phyloP scores from a whole-genome alignment of 2,329 filamentous ascomycete genomes.

The Colletotrichum costaricense region DNA sequence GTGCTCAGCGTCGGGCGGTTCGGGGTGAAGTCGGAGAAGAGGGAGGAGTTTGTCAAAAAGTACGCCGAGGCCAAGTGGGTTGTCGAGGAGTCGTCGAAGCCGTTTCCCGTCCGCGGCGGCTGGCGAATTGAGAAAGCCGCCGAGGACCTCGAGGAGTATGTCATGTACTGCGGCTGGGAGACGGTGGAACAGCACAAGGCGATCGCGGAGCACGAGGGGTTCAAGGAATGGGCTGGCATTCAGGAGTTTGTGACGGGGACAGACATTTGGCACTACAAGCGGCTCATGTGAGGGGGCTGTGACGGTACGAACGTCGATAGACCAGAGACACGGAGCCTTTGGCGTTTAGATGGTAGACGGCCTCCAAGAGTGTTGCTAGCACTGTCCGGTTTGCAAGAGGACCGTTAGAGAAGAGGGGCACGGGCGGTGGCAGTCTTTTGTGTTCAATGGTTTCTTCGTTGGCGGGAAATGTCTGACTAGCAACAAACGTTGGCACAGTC shows the following conservation, averaged over 20 bases:
- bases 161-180: conserved; percentile 53
- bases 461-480: conserved; percentile 41
- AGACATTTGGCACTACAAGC: conserved; percentile 47
- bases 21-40: conserved; percentile 44
- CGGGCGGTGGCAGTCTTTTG: conserved; percentile 26
- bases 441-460: conserved; percentile 36
- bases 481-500: conserved; percentile 23
- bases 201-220: conserved; percentile 41
- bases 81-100: conserved; percentile 44
- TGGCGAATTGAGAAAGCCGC: conserved; percentile 55
- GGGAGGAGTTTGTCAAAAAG: conserved; percentile 45
- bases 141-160: conserved; percentile 49
- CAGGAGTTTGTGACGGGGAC: conserved; percentile 37
- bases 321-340: neutral
- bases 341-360: neutral
- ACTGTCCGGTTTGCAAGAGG: neutral
- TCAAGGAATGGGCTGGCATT: conserved; percentile 40
- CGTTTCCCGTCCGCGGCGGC: conserved; percentile 49
- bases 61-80: conserved; percentile 48
- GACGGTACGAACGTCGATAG: neutral
- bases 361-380: neutral
- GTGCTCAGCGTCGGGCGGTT: conserved; percentile 52
- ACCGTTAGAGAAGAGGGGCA: neutral
- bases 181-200: conserved; percentile 48
- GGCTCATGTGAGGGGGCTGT: conserved; percentile 39